Evolutionary conservation across 768 basidiomycete genomes (phyloP).

Genomic region (Termitomyces sp.): DNA sequence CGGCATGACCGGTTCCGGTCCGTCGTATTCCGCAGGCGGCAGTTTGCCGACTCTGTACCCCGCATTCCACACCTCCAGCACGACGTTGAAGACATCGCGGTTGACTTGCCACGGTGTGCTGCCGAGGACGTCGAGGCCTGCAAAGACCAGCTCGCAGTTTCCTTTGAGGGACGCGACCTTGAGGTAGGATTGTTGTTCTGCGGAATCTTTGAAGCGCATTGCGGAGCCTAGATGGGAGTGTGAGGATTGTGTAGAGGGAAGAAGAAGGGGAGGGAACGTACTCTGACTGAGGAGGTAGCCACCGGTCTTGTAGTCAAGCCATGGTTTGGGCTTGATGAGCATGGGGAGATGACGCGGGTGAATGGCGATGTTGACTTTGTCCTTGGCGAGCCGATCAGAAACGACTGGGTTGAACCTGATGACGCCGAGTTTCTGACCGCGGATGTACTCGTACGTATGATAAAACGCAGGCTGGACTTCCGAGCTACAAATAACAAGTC

Average conservation of each 20-base stretch:
- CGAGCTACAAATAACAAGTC: conserved; percentile 31
- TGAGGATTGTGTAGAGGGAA: neutral
- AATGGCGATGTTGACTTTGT: conserved; percentile 60
- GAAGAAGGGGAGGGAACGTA: conserved; percentile 26
- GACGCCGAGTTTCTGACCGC: conserved; percentile 91
- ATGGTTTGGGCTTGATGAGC: conserved; percentile 87
- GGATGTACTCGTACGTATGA: conserved; percentile 88
- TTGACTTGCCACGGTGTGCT: conserved; percentile 91
- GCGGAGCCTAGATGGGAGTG: conserved; percentile 39
- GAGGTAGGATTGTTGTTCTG: conserved; percentile 80
- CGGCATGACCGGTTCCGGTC: conserved; percentile 56
- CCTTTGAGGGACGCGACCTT: conserved; percentile 66
- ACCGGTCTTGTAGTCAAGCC: conserved; percentile 72
- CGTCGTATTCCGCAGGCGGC: conserved; percentile 65
- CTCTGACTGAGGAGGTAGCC: conserved; percentile 79
- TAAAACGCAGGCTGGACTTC: conserved; percentile 89
- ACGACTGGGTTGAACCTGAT: conserved; percentile 83
- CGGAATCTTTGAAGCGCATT: conserved; percentile 91
- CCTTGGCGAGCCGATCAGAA: conserved; percentile 69
- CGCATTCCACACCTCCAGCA: conserved; percentile 80
- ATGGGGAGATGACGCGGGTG: conserved; percentile 96
- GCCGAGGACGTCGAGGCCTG: conserved; percentile 86
- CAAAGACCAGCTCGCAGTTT: conserved; percentile 79
- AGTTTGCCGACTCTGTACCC: conserved; percentile 81
- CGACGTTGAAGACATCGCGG: conserved; percentile 65